These are phyloP conservation scores for Truncatella angustata DNA, from an alignment of 2,329 filamentous ascomycete genomes.

Conservation along the genomic window DNA sequence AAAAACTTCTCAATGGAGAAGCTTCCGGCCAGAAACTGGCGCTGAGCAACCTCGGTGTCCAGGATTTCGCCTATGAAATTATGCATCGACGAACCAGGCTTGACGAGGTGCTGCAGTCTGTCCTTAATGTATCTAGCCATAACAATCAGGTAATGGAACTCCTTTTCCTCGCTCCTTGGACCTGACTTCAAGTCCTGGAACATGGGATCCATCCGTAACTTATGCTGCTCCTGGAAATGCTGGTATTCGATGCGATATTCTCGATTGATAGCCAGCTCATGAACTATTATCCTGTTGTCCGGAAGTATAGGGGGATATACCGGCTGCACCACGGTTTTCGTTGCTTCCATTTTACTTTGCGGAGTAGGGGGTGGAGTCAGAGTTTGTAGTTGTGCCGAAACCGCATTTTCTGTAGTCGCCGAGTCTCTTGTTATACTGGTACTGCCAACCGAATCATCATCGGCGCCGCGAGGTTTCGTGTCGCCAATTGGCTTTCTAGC, in stretches of 20 bases:
- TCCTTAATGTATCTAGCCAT: constrained; percentile 70
- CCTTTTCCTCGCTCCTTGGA: constrained; percentile 64
- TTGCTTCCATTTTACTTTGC: constrained; percentile 36
- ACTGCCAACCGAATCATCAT: constrained; percentile 38
- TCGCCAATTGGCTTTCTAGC: constrained; percentile 68
- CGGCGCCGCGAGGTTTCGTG: constrained; percentile 67
- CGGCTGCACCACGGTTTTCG: constrained; percentile 32
- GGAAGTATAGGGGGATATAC: constrained; percentile 59
- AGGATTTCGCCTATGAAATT: constrained; percentile 72
- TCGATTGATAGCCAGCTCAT: constrained; percentile 77
- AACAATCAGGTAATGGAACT: constrained; percentile 66
- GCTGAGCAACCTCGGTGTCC: constrained; percentile 68
- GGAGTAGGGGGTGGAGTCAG: constrained; percentile 55
- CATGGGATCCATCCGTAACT: constrained; percentile 45
- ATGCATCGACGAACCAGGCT: constrained; percentile 70
- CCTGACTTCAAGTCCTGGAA: constrained; percentile 60
- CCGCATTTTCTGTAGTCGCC: constrained; percentile 35
- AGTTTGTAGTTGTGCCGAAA: constrained; percentile 43
- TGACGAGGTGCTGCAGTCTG: constrained; percentile 70
- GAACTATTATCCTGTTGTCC: constrained; percentile 71
- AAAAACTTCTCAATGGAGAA: constrained; percentile 85
- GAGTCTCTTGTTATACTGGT: constrained; percentile 37
- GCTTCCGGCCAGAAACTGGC: constrained; percentile 66
- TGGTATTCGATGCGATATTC: constrained; percentile 70
- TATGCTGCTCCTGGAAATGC: constrained; percentile 57